Base-by-base conservation (phyloP, 1,284 basidiomycete species). In the Volvariella surrecta region DNA sequence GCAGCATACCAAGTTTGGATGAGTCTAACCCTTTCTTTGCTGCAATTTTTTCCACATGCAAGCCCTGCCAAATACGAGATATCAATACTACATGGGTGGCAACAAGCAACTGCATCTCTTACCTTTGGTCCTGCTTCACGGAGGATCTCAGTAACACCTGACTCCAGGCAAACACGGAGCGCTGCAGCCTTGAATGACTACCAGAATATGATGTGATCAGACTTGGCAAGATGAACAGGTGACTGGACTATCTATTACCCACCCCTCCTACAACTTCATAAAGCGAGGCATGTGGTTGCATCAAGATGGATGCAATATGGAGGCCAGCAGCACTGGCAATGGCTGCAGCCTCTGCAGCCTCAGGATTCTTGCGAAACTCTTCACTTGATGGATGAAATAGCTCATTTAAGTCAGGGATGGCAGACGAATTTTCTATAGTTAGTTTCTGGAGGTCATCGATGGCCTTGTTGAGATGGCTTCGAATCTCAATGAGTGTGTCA, bases 41-140 rank as follows among this genome's bases (percentile, higher is more conserved):
- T 1, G 61, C 61, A 16, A 71, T 64, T 3, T 65, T 62, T 0
- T 56, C 49, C 9, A 64, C 55, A 44, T 66, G 62, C 4, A 62
- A 39, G 2, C 64, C 63, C 58, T 65, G 11, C 15, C 6, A 15
- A 19, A 15, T 4, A 7, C 8, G 34, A 19, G 34, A 15, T 31
- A 31, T 31, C 30, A 15, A 31, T 35, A n/a, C 34, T 7, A 19
- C 18, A 15, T 16, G 30, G 18, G 7, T 19, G 18, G 15, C 8
- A 15, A 7, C 34, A 35, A 6, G 7, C 15, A 16, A 35, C 15
- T 8, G 11, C 39, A 18, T 44, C 32, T 31, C 24, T 11, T 28
- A 62, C 64, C 43, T 66, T 31, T 4, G 60, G 54, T 1, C 63
- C 65, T 9, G 59, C 59, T 44, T 68, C 61, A 0, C 63, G 58